Percentiles rank a stretch among this genome's conserved stretches.
Conservation (phyloP, 352 stramenopile genomes). For the Elongisporangium prolatum region DNA sequence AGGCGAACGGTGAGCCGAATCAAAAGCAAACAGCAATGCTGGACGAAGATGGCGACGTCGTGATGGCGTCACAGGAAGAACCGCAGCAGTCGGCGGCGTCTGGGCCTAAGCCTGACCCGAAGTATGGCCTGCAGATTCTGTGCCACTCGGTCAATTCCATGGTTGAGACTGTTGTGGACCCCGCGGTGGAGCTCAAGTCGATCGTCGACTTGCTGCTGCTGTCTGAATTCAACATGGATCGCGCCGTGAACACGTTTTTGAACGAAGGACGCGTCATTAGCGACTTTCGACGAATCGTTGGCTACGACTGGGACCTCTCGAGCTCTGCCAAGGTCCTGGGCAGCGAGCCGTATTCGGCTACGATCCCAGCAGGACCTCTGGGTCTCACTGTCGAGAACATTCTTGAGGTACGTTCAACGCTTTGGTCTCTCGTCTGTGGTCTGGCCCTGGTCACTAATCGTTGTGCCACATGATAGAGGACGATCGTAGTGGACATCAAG, state of each 20-base stretch:
- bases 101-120: constrained; percentile 43
- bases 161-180: constrained; percentile 62
- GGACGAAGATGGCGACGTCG: constrained; percentile 61
- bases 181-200: constrained; percentile 60
- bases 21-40: background rate
- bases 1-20: background rate
- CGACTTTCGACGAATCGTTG: constrained; percentile 77
- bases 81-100: constrained; percentile 3
- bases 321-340: constrained; percentile 44
- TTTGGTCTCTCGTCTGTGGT: background rate
- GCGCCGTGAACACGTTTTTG: constrained; percentile 79
- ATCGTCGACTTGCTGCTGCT: constrained; percentile 70
- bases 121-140: constrained; percentile 74
- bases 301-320: constrained; percentile 60
- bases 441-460: background rate
- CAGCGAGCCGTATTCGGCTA: constrained; percentile 52
- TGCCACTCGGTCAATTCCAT: constrained; percentile 78
- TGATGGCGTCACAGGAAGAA: constrained; percentile 38
- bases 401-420: constrained; percentile 65
- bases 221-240: constrained; percentile 74
- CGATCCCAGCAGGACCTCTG: constrained; percentile 73
- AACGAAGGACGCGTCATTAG: constrained; percentile 75
- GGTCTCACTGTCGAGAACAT: constrained; percentile 89
- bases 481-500: constrained; percentile 88
- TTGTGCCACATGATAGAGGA: constrained; percentile 25